These are phyloP conservation scores for Camelina neglecta DNA, from an alignment of 345 rosid genomes.

Conservation along the genomic window DNA sequence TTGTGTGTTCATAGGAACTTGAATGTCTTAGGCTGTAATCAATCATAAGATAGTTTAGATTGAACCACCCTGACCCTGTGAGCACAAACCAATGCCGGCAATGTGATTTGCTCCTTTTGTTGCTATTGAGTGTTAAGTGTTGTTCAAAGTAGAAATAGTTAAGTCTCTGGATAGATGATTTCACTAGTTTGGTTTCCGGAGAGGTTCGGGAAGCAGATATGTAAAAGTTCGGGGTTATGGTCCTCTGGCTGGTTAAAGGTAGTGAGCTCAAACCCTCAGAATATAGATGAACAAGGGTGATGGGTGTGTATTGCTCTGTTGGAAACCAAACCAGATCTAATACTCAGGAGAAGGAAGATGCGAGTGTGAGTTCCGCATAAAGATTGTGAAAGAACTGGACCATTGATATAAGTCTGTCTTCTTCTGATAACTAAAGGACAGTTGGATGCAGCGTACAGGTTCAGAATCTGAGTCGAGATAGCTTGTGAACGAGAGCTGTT, in stretches of 20 bases:
- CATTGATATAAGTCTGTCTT: background rate
- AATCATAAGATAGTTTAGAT: background rate
- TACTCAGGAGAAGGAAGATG: background rate
- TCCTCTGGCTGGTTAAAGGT: background rate
- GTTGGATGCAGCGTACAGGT: background rate
- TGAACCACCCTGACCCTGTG: background rate
- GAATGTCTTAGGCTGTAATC: background rate
- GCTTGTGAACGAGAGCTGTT: constrained; percentile 49
- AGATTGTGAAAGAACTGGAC: background rate
- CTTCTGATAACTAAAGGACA: background rate
- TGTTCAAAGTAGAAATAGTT: background rate
- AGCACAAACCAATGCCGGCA: background rate
- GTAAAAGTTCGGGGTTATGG: too few species aligned
- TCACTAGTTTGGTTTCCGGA: background rate
- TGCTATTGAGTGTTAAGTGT: background rate
- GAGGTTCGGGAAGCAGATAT: background rate
- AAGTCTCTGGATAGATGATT: background rate
- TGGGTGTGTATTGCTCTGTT: background rate
- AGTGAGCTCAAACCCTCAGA: background rate
- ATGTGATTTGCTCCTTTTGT: background rate
- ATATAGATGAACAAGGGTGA: background rate
- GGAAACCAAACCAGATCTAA: background rate
- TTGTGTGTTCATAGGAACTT: background rate
- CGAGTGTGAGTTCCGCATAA: background rate
- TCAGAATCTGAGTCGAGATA: background rate